Evolutionary conservation across 2,329 filamentous ascomycete species (phyloP), one percentile per base, ranked within the genome.

Genomic region (Tolypocladium cylindrosporum): DNA sequence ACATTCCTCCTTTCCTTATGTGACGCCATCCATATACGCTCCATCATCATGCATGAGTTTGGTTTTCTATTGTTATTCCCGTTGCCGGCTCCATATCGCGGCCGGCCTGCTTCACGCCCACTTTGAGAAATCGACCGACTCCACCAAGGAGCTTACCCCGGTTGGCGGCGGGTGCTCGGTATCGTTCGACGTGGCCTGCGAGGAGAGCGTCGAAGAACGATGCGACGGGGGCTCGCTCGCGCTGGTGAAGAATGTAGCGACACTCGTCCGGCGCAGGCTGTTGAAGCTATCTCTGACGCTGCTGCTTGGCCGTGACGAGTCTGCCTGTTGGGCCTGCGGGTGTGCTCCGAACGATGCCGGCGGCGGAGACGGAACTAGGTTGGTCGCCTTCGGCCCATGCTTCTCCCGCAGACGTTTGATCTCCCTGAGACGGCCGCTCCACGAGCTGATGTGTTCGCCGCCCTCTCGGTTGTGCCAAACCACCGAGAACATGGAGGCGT

Each of bases 401-500:
- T 81, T 84, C 59, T 95, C 90, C 36, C 91, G 85, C 55, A 99
- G 80, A 51, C 85, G 83, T 69, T 88, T 88, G 69, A 99, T 95
- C 69, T 93, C 89, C 54, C 89, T 84, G 14, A 97, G 81, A 54
- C 94, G 86, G 65, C 88, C 90, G 59, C 91, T 86, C 94, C 94
- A 97, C 10, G 90, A 90, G 13, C 91, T 94, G 37, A 94, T 81
- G 67, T 96, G 87, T 70, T 96, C 91, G 58, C 88, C 88, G 7
- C 87, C 88, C 62, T 88, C 83, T 53, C 86, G 81, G 66, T 84
- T 86, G 53, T 84, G 83, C 91, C 93, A 97, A n/a, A 97, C 92
- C 51, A 88, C 82, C 2, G 89, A 91, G 71, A 97, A 97, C 10
- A 97, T 90, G 16, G 90, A 95, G 0, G 94, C 92, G 68, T 97